Percentiles rank a stretch among this genome's conserved stretches.
These are phyloP conservation scores for Berberis thunbergii DNA, from an alignment of 164 flowering plant genomes.

Conservation along the genomic window DNA sequence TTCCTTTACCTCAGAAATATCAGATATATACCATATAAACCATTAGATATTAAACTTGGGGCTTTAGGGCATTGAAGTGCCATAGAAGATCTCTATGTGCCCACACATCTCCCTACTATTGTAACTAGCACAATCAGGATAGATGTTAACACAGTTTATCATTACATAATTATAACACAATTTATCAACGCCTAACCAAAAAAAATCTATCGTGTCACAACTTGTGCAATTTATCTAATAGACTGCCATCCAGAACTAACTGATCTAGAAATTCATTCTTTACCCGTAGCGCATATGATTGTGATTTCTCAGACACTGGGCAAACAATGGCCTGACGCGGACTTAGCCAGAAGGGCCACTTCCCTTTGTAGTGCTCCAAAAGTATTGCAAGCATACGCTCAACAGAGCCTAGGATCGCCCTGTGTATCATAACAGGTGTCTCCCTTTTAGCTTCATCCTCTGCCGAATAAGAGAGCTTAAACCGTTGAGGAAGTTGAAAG, in stretches of 20 bases:
- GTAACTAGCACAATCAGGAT: too few relatives aligned
- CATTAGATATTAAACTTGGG: background rate
- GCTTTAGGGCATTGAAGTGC: too few relatives aligned
- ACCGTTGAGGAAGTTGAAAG: constrained; percentile 88
- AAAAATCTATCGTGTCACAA: background rate
- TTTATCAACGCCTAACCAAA: too few relatives aligned
- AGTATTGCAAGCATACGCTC: constrained; percentile 98
- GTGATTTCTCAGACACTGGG: constrained; percentile 87
- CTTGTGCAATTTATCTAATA: background rate
- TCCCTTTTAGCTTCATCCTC: constrained; percentile 91
- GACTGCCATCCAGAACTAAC: background rate
- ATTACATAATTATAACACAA: too few relatives aligned
- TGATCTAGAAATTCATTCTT: too few relatives aligned
- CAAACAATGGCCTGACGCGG: constrained; percentile 99
- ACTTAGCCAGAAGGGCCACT: constrained; percentile 99
- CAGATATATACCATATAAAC: background rate
- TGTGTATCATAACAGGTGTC: constrained; percentile 94
- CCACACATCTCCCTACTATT: too few relatives aligned
- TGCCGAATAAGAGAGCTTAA: constrained; percentile 81
- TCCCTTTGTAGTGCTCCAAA: constrained; percentile 95
- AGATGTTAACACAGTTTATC: too few relatives aligned
- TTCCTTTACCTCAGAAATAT: background rate
- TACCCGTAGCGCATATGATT: constrained; percentile 69
- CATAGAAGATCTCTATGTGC: too few relatives aligned
- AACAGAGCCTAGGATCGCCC: constrained; percentile 94